Base-by-base conservation (phyloP, 148 eudicot genomes). In the Spergularia marina region DNA sequence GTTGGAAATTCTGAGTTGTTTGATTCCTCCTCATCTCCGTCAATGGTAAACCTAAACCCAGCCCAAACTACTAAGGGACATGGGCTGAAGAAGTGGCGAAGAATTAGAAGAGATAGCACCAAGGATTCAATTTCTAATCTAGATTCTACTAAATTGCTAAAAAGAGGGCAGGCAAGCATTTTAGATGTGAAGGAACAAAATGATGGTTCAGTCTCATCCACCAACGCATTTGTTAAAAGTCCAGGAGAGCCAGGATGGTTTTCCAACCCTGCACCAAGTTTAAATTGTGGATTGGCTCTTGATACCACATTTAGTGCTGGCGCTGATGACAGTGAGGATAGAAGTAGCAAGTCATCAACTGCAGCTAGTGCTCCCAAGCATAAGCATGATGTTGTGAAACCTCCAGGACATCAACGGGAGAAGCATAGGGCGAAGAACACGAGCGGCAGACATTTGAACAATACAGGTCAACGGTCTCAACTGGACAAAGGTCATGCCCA, bases 1-100 rank as follows among this genome's bases (percentile, higher is more conserved):
- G 21, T 71, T 73, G 70, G 21, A 25, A 66, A 54, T 36, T 53
- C 76, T 30, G 52, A 59, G 63, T 72, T 21, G 47, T 11, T 4
- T 69, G 75, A 49, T 15, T 41, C 58, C 25, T 55, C 73, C 68
- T 25, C 40, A 18, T 51, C 74, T 20, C 80, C 73, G 41, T 40
- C 25, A 15, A 74, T 23, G 7, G 58, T 44, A 7, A 62, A 74
- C n/a, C 53, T 68, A 62, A 62, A 52, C 39, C 39, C 69, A 15
- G 61, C 78, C 36, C 82, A 62, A 10, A 67, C 54, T 58, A 14
- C 80, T 16, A 91, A 92, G 80, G 97, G 97, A 65, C 65, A 53
- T 23, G 96, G 98, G 25, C 75, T 94, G 76, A 94, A 78, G 88
- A 94, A 91, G 73, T 91, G 98, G 98, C 85, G 86, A 67, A 82